A percentile compares a stretch with the other conserved stretches of the same genome.
phyloP scores from a whole-genome alignment of 225 moss, liverwort and hornwort genomes.

The Pseudisothecium myosuroides region DNA sequence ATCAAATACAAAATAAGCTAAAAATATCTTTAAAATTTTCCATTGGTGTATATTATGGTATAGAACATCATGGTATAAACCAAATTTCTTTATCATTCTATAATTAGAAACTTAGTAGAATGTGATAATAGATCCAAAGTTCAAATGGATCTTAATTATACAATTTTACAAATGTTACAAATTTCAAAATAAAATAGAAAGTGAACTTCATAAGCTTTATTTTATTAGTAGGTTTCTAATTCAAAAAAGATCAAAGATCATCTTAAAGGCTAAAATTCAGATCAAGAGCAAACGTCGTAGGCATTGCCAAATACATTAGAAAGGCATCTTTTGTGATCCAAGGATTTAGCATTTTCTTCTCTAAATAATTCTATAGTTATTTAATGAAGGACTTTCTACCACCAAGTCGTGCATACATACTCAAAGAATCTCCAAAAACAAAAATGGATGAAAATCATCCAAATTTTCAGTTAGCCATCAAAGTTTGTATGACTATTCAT shows the following conservation, averaged over 20 bases:
- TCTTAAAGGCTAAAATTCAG: background rate
- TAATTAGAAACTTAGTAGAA: background rate
- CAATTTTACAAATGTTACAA: too few relatives aligned
- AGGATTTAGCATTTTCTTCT: background rate
- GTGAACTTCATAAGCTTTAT: too few relatives aligned
- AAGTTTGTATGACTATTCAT: too few relatives aligned
- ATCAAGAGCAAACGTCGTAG: background rate
- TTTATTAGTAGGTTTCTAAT: background rate
- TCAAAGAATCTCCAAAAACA: too few relatives aligned
- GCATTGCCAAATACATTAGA: background rate
- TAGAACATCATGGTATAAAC: background rate
- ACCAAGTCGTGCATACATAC: too few relatives aligned
- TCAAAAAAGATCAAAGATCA: background rate
- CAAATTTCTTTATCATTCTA: background rate
- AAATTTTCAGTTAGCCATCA: too few relatives aligned
- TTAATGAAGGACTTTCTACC: too few relatives aligned
- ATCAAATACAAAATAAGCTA: background rate
- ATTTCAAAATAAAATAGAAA: background rate
- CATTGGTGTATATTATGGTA: background rate
- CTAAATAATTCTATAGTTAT: background rate
- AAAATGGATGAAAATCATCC: too few relatives aligned
- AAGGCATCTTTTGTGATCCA: background rate
- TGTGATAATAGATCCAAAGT: background rate
- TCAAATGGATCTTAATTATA: too few relatives aligned
- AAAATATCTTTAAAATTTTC: too few relatives aligned